Conservation (phyloP, 305 asterid species). For the Galium porrigens region DNA sequence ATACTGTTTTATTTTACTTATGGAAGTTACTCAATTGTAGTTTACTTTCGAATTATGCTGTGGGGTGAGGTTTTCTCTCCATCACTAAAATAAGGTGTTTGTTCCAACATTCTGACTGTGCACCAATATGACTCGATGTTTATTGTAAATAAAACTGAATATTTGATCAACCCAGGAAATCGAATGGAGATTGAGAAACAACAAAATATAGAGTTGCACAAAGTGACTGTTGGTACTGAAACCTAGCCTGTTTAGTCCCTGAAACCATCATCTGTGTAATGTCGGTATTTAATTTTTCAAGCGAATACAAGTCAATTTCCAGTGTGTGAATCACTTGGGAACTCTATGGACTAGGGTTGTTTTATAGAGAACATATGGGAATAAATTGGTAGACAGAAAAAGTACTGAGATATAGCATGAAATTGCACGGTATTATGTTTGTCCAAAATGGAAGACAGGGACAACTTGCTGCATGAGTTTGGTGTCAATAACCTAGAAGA, state of each 20-base stretch:
- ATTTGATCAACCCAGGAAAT: not conserved
- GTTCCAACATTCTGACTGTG: too few species aligned
- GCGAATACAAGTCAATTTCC: not conserved
- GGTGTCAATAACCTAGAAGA: not conserved
- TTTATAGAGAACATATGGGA: not conserved
- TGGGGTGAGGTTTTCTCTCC: too few species aligned
- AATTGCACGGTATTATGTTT: not conserved
- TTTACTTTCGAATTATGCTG: too few species aligned
- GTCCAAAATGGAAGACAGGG: not conserved
- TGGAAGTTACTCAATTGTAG: too few species aligned
- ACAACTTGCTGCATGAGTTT: not conserved
- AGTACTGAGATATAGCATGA: not conserved
- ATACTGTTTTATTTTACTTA: too few species aligned
- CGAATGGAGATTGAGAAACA: not conserved
- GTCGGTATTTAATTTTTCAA: not conserved
- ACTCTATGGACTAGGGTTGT: not conserved
- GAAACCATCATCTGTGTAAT: not conserved
- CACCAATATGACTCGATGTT: too few species aligned
- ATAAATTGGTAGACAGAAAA: not conserved
- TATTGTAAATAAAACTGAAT: too few species aligned
- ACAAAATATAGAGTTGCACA: not conserved
- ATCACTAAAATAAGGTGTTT: too few species aligned
- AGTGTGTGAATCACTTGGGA: not conserved
- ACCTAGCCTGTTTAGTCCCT: not conserved
- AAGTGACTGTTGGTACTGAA: not conserved